These are phyloP conservation scores for Carex parvula DNA, from an alignment of 176 grass and related monocot genomes.

Conservation along the genomic window DNA sequence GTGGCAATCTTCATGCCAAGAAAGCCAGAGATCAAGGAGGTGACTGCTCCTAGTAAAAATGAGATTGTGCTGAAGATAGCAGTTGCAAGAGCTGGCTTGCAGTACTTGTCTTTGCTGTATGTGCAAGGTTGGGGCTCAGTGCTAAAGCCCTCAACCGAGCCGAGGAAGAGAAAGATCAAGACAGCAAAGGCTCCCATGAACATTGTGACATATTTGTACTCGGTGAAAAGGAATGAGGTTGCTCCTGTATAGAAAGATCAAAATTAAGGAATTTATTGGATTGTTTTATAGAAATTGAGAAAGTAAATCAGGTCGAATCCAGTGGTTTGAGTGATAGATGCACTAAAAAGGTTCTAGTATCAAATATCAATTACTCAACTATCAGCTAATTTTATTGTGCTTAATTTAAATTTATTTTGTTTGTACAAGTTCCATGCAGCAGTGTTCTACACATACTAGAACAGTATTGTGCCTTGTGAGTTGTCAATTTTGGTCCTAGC, in stretches of 20 bases:
- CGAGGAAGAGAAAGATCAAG: conserved; percentile 93
- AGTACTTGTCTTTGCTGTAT: conserved; percentile 74
- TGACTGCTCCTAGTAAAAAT: conserved; percentile 77
- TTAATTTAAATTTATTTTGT: background rate
- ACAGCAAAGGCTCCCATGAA: conserved; percentile 79
- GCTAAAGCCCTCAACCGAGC: conserved; percentile 88
- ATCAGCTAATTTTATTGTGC: background rate
- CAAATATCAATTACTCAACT: background rate
- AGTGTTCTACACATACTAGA: background rate
- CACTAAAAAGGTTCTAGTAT: background rate
- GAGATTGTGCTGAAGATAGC: conserved; percentile 84
- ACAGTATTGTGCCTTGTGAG: background rate
- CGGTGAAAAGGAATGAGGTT: conserved; percentile 87
- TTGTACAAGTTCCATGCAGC: background rate
- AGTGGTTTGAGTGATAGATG: background rate
- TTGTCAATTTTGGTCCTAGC: background rate
- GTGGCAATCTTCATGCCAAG: conserved; percentile 98
- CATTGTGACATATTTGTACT: conserved; percentile 80
- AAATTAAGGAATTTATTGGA: background rate
- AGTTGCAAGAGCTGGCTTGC: conserved; percentile 92
- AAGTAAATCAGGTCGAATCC: background rate
- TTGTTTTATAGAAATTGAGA: conserved; percentile 8
- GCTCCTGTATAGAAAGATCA: conserved; percentile 60
- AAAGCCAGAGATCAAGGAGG: conserved; percentile 88
- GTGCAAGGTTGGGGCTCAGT: conserved; percentile 79